Evolutionary conservation across 306 rosid genomes (phyloP), one percentile per base, ranked within the genome.

Genomic region (Luffa acutangula): DNA sequence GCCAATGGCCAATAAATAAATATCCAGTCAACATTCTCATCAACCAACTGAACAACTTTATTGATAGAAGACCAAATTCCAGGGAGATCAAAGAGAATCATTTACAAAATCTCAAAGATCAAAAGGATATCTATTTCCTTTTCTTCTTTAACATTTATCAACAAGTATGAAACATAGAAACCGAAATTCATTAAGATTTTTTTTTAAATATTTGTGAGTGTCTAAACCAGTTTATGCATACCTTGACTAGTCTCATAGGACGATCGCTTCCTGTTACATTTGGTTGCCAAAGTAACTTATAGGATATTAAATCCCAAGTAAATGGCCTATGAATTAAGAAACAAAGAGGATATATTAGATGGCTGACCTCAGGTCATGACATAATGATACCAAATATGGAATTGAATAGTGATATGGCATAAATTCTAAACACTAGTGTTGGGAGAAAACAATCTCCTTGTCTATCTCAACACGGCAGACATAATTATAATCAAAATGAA

Each of bases 401-500:
- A 25, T 48, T 48, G 12, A 72, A 48, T 7, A 48, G 58, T 21
- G 12, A 21, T 8, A 67, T 39, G 3, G 31, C 33, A 70, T 25
- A 10, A 67, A 12, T 72, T 46, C 41, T 42, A 69, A 42, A 42
- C 33, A 42, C 17, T 43, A 45, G 20, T 70, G 9, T 71, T 45
- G 37, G 37, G 18, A 45, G 53, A 20, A n/a, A 71, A 10, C 57
- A 73, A 73, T 48, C 25, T 73, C 41, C 77, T 72, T 72, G 57
- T 66, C 31, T 66, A 72, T 48, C 77, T 73, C 6, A 33, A 73
- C 77, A 73, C 5, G 43, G 57, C 56, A 71, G 77, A 7, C 77
- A 73, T 73, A 14, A 73, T 73, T 48, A 73, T 73, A 73, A 73
- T 48, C 20, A 71, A 71, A 71, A 71, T 45, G 76, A 21, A 71